These are phyloP conservation scores for Starmerella kuoi DNA, from an alignment of 805 yeast species.

Conservation along the genomic window DNA sequence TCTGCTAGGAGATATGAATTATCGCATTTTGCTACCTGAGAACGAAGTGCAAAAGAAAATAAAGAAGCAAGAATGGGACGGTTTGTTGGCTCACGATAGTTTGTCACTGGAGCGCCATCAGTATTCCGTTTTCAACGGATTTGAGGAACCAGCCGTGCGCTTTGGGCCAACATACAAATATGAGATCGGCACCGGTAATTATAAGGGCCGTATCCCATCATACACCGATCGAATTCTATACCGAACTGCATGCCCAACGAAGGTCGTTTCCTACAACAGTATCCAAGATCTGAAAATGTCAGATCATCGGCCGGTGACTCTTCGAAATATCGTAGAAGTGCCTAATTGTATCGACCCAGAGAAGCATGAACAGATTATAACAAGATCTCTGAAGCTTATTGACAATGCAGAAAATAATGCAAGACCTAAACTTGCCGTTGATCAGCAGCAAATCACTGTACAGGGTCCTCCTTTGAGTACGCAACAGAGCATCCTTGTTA, in stretches of 20 bases:
- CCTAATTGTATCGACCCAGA: constrained; percentile 31
- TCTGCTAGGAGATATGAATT: constrained; percentile 46
- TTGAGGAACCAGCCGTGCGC: constrained; percentile 36
- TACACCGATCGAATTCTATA: constrained; percentile 48
- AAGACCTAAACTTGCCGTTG: constrained; percentile 33
- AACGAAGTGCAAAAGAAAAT: constrained; percentile 27
- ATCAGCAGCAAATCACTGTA: constrained; percentile 28
- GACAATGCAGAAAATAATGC: constrained; percentile 37
- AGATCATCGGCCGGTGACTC: constrained; percentile 46
- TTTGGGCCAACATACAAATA: constrained; percentile 49
- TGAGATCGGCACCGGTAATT: constrained; percentile 22
- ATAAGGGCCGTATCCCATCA: constrained; percentile 37
- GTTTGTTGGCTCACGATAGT: constrained; percentile 36
- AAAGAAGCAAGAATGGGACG: constrained; percentile 26
- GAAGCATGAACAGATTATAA: constrained; percentile 30
- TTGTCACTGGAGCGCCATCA: constrained; percentile 30
- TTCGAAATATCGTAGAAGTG: constrained; percentile 29
- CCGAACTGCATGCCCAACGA: constrained; percentile 23
- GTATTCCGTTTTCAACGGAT: constrained; percentile 34
- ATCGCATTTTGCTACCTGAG: constrained; percentile 37
- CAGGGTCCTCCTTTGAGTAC: constrained; percentile 23
- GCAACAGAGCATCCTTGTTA: neutral
- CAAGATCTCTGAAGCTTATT: constrained; percentile 31
- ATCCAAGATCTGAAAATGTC: constrained; percentile 30
- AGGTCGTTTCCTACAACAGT: constrained; percentile 20